Evolutionary conservation across 805 yeast species (phyloP), one percentile per base, ranked within the genome.

Genomic region (Middelhovenomyces tepae): DNA sequence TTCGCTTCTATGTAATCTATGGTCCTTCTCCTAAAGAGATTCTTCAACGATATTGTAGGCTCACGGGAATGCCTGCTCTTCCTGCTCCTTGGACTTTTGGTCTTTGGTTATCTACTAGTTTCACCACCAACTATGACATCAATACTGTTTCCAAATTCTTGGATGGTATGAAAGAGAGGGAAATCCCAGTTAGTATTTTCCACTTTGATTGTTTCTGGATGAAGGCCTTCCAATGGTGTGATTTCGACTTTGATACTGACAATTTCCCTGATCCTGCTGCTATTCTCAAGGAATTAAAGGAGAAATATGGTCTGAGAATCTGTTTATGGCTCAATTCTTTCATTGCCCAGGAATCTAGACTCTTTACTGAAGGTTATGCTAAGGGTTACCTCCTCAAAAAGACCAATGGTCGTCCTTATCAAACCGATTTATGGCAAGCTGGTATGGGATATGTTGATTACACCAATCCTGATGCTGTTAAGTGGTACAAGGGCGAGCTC

Each of bases 181-280:
- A 49, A 16, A 59, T 59, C 34, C 57, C 60, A 3, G 47, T 59
- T 19, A 42, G 50, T 18, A 53, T 57, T 3, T 59, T 59, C 50
- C 64, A 59, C 33, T 59, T 54, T 28, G 64, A 59, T 35, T 57
- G 61, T 28, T 59, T 57, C 46, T 59, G 64, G 64, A 59, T 59
- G 64, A 59, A 57, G 41, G 56, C 57, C 7, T 59, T 56, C 43
- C 60, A 59, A 36, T 59, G 64, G 64, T 56, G 62, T 42, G 62
- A 59, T 41, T 59, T 59, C 42, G 60, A 57, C 34, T 59, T 59
- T 37, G 64, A 59, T 38, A 45, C 50, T 2, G 60, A 55, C 4
- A 48, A 41, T 36, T 59, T 59, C 45, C 57, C 60, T 29, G 54
- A 56, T 18, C 44, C 56, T 9, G 47, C 49, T 30, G 39, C 44